Evolutionary conservation across 331 rosid genomes (phyloP).

Genomic region (Acacia pycnantha): DNA sequence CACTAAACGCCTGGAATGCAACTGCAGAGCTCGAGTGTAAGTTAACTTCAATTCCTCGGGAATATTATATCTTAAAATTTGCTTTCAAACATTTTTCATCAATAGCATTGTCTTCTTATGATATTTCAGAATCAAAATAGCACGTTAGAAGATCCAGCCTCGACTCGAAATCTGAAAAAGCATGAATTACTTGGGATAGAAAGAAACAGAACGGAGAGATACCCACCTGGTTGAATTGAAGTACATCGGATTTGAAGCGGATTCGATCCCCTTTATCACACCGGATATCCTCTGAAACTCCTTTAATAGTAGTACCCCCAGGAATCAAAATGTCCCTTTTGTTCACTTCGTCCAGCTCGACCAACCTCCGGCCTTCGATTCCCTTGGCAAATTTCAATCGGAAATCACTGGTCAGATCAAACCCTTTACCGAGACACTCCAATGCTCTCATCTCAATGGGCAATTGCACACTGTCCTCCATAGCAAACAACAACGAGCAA

Average conservation of each 20-base stretch:
- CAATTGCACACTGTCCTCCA: conserved; percentile 39
- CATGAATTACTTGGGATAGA: too few relatives aligned
- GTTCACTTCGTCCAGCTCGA: conserved; percentile 63
- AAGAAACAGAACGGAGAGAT: neutral
- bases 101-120: neutral
- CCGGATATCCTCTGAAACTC: conserved; percentile 76
- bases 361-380: conserved; percentile 54
- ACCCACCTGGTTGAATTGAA: conserved; percentile 80
- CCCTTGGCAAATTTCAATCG: conserved; percentile 82
- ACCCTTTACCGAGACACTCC: conserved; percentile 86
- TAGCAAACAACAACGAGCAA: conserved; percentile 11
- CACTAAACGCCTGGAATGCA: neutral
- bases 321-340: conserved; percentile 81
- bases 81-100: neutral
- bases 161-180: neutral
- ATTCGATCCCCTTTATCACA: conserved; percentile 96
- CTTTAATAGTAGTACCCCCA: conserved; percentile 53
- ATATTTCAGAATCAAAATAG: neutral
- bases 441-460: conserved; percentile 59
- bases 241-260: conserved; percentile 89
- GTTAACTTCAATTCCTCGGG: neutral
- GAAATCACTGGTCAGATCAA: conserved; percentile 84
- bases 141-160: neutral
- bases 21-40: neutral
- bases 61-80: neutral